A percentile compares a stretch with the other conserved stretches of the same genome.
phyloP scores from a whole-genome alignment of 1,139 yeast genomes.

The Tardiomyces blankii region DNA sequence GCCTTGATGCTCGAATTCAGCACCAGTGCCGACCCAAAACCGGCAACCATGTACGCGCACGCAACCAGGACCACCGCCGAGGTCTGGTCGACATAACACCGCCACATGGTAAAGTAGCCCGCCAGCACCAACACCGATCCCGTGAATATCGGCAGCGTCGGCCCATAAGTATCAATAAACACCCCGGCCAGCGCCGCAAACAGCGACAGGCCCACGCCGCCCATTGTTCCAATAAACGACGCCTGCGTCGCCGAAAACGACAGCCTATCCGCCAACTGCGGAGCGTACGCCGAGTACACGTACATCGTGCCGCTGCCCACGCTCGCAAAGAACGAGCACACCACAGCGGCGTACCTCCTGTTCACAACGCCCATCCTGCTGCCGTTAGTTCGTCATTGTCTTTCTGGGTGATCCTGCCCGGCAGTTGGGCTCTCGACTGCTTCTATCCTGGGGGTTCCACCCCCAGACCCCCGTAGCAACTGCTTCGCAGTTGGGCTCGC shows the following conservation, averaged over 20 bases:
- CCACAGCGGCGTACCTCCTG: not conserved
- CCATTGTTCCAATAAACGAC: conserved; percentile 42
- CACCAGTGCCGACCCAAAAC: conserved; percentile 24
- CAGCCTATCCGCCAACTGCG: conserved; percentile 44
- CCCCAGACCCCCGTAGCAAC: too few relatives aligned
- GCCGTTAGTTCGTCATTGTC: too few relatives aligned
- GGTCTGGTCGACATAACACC: conserved; percentile 14
- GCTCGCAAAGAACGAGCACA: conserved; percentile 25
- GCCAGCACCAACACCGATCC: conserved; percentile 17
- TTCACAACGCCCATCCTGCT: too few relatives aligned
- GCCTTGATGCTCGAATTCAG: conserved; percentile 24
- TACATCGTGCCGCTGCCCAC: conserved; percentile 49
- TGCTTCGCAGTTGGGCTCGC: too few relatives aligned
- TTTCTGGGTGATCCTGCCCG: too few relatives aligned
- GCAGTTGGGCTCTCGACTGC: too few relatives aligned
- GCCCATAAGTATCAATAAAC: conserved; percentile 45
- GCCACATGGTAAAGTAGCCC: conserved; percentile 18
- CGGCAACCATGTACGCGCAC: conserved; percentile 19
- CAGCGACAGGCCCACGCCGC: conserved; percentile 47
- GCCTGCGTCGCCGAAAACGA: conserved; percentile 43
- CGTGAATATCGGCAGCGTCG: conserved; percentile 32
- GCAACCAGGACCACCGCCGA: conserved; percentile 16
- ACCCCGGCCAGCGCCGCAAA: conserved; percentile 47
- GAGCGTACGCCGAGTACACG: conserved; percentile 48
- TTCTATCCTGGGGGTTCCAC: too few relatives aligned